phyloP scores from a whole-genome alignment of 192 early-diverging fungal genomes.

The Coemansia sp. region DNA sequence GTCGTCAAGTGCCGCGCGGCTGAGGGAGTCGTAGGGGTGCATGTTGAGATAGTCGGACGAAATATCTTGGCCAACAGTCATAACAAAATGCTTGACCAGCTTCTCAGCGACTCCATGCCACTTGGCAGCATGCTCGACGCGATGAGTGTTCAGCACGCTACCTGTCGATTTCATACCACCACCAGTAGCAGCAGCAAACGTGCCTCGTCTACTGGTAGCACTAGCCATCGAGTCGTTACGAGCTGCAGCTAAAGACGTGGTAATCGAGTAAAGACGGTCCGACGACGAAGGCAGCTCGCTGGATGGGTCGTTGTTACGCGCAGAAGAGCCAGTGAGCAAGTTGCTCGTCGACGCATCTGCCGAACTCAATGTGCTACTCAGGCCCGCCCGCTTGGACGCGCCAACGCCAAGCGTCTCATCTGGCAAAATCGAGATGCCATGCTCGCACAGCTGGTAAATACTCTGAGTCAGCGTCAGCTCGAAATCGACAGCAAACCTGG shows the following conservation, averaged over 20 bases:
- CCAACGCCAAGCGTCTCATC: not conserved
- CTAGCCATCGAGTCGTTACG: conserved; percentile 48
- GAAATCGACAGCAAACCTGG: conserved; percentile 46
- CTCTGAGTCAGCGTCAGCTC: conserved; percentile 50
- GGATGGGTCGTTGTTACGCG: not conserved
- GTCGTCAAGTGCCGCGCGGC: not conserved
- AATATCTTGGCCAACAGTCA: conserved; percentile 50
- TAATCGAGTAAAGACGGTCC: conserved; percentile 31
- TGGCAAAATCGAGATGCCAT: conserved; percentile 34
- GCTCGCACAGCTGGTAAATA: conserved; percentile 54
- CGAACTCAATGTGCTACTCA: conserved; percentile 9
- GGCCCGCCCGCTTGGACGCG: not conserved
- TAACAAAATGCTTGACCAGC: conserved; percentile 43
- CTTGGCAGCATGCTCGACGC: conserved; percentile 21
- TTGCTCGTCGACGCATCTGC: conserved; percentile 25
- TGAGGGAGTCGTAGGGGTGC: conserved; percentile 11
- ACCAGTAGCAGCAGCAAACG: conserved; percentile 1
- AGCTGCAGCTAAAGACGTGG: conserved; percentile 9
- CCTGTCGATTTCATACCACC: not conserved
- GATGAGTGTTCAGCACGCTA: conserved; percentile 9
- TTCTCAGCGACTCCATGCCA: conserved; percentile 41
- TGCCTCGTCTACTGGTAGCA: conserved; percentile 11
- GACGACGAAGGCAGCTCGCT: not conserved
- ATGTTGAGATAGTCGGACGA: conserved; percentile 34
- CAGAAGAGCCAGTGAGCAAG: not conserved